Evolutionary conservation across 352 stramenopile genomes (phyloP).

Genomic region (Globisporangium heterothallicum): DNA sequence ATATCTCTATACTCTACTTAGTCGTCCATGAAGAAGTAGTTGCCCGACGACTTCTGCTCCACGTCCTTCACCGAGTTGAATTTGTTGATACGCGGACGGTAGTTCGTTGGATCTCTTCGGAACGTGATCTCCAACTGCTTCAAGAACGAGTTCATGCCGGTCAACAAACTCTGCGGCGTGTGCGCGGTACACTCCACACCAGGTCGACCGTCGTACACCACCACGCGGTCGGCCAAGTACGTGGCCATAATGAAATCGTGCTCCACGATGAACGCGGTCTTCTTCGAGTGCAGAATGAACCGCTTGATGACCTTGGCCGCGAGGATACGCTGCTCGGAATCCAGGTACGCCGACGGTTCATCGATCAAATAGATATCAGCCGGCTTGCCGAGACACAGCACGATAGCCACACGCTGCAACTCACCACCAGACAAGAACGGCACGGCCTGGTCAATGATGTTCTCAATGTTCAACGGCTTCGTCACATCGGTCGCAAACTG

Average conservation of each 20-base stretch:
- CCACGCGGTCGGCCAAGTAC: constrained; percentile 96
- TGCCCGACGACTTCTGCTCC: constrained; percentile 96
- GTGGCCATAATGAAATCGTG: constrained; percentile 99
- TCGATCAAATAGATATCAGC: constrained; percentile 99
- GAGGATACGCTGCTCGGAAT: constrained; percentile 99
- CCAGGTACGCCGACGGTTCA: constrained; percentile 98
- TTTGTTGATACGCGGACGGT: constrained; percentile 96
- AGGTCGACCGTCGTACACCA: constrained; percentile 94
- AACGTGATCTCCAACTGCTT: constrained; percentile 99
- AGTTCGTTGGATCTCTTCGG: constrained; percentile 98
- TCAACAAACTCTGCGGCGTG: constrained; percentile 92
- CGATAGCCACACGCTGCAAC: constrained; percentile 98
- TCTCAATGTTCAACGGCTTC: constrained; percentile 97
- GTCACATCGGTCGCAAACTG: constrained; percentile 99
- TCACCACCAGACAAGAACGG: constrained; percentile 98
- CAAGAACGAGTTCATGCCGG: constrained; percentile 99
- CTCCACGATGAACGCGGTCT: constrained; percentile 99
- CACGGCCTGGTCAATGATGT: constrained; percentile 98
- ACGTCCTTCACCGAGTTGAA: constrained; percentile 95
- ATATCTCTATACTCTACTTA: constrained; percentile 30
- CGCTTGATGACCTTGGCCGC: constrained; percentile 99
- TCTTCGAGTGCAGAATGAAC: constrained; percentile 99
- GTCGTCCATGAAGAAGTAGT: constrained; percentile 99
- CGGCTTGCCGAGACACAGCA: constrained; percentile 96
- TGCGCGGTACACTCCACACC: constrained; percentile 97